Evolutionary conservation across 148 eudicot species (phyloP), one percentile per base, ranked within the genome.

Genomic region (Bassia scoparia): DNA sequence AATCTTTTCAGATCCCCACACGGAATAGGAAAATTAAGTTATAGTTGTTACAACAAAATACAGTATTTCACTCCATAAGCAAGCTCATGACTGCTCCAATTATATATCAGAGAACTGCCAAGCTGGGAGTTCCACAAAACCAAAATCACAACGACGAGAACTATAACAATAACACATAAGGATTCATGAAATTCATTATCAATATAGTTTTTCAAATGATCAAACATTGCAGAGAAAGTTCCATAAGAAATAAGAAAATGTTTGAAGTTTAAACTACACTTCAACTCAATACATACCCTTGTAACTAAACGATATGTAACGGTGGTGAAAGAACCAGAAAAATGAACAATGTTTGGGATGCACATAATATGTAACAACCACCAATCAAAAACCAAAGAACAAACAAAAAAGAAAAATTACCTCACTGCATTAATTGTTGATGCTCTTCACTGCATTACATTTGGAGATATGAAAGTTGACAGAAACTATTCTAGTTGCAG

Each of bases 401-500:
- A 59, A 38, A 49, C 55, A 44, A 33, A 12, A 23, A 34, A 9
- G 33, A 52, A 41, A 49, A 61, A 2, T 64, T 76, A 84, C 84
- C 87, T 84, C 68, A 66, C 61, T 38, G 68, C 70, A 72, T 53
- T 61, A 70, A 50, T 75, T 75, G 71, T 44, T 61, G 46, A 73
- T 29, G 61, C 78, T 61, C 72, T 75, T 70, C 37, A 44, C 31
- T 78, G 65, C 75, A 76, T 48, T 80, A 63, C 77, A 77, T 66
- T 52, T 30, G 74, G n/a, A 76, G 65, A 74, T 44, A 76, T 69
- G 74, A 55, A n/a, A 66, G 69, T 58, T 50, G 67, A 58, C 50
- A 56, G 37, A 34, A 55, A 53, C 50, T 73, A 75, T 52, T 69
- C 79, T 79, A 83, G 80, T 86, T 82, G 85, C 93, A 93, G 38